A percentile compares a stretch with the other conserved stretches of the same genome.
phyloP scores from a whole-genome alignment of 2,329 filamentous ascomycete species.

The Scleromitrula shiraiana region DNA sequence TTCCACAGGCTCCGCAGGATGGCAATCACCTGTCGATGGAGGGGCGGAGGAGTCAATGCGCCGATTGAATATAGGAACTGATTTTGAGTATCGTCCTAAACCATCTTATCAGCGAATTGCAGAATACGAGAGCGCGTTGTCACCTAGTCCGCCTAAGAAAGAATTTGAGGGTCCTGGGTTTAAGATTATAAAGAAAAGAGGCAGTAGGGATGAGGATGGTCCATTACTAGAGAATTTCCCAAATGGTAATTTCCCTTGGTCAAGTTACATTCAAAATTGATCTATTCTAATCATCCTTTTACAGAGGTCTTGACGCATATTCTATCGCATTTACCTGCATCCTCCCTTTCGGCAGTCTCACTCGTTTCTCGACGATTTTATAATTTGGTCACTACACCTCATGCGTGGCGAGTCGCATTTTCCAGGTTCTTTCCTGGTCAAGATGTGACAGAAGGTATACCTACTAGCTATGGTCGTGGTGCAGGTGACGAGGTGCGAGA shows the following conservation, averaged over 20 bases:
- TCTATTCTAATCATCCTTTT: constrained; percentile 19
- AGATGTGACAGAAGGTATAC: constrained; percentile 39
- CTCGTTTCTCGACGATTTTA: constrained; percentile 86
- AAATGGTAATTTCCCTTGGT: constrained; percentile 54
- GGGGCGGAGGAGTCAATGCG: constrained; percentile 43
- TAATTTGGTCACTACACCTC: constrained; percentile 76
- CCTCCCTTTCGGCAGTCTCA: constrained; percentile 73
- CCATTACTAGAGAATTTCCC: constrained; percentile 50
- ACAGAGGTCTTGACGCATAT: constrained; percentile 88
- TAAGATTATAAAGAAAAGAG: constrained; percentile 44
- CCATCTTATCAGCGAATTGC: constrained; percentile 39
- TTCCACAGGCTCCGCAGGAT: constrained; percentile 14
- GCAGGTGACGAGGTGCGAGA: constrained; percentile 41
- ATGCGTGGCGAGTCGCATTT: constrained; percentile 91
- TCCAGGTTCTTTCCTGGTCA: constrained; percentile 81
- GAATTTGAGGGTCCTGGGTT: constrained; percentile 41
- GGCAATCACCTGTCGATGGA: constrained; percentile 26
- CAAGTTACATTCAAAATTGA: neutral
- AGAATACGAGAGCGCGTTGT: constrained; percentile 54
- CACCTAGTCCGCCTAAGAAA: constrained; percentile 37
- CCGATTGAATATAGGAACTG: constrained; percentile 40
- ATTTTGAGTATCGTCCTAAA: constrained; percentile 24
- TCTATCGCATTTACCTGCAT: constrained; percentile 79
- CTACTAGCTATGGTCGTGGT: constrained; percentile 12
- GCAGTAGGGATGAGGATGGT: constrained; percentile 18